phyloP scores from a whole-genome alignment of 352 stramenopile genomes.

The Pythium pectinolyticum region DNA sequence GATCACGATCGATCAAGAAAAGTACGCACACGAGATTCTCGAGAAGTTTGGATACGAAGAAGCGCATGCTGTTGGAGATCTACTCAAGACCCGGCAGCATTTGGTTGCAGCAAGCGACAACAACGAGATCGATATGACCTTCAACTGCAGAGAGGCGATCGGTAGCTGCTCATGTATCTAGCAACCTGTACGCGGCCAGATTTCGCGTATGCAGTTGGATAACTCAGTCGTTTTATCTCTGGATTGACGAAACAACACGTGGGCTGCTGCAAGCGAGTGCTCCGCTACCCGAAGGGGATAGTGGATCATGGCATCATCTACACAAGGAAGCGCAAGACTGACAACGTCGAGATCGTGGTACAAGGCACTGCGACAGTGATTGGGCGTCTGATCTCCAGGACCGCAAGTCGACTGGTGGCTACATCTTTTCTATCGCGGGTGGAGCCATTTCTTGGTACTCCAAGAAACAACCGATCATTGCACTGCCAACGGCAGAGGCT shows the following conservation, averaged over 20 bases:
- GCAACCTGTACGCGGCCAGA: conserved; percentile 30
- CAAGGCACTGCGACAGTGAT: conserved; percentile 16
- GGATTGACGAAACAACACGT: conserved; percentile 14
- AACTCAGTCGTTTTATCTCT: conserved; percentile 31
- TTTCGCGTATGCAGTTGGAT: conserved; percentile 25
- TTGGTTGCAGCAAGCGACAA: not conserved
- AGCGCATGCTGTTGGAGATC: not conserved
- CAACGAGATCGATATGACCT: conserved; percentile 5
- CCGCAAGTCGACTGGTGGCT: conserved; percentile 11
- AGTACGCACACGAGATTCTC: not conserved
- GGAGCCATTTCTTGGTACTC: conserved; percentile 12
- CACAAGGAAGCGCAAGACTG: not conserved
- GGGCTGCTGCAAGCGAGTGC: conserved; percentile 9
- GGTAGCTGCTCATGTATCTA: conserved; percentile 35
- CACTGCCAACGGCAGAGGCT: conserved; percentile 10
- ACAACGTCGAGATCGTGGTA: conserved; percentile 3
- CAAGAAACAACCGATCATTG: conserved; percentile 11
- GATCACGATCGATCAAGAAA: not conserved
- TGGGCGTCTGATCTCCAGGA: conserved; percentile 6
- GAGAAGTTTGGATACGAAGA: not conserved
- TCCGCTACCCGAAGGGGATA: conserved; percentile 14
- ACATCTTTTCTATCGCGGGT: conserved; percentile 15
- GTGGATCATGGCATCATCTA: conserved; percentile 2
- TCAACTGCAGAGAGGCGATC: conserved; percentile 24
- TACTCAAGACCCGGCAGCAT: not conserved